Percentiles rank a stretch among this genome's conserved stretches.
Evolutionary conservation across 768 basidiomycete species (phyloP).

Genomic region (Suillus cothurnatus): DNA sequence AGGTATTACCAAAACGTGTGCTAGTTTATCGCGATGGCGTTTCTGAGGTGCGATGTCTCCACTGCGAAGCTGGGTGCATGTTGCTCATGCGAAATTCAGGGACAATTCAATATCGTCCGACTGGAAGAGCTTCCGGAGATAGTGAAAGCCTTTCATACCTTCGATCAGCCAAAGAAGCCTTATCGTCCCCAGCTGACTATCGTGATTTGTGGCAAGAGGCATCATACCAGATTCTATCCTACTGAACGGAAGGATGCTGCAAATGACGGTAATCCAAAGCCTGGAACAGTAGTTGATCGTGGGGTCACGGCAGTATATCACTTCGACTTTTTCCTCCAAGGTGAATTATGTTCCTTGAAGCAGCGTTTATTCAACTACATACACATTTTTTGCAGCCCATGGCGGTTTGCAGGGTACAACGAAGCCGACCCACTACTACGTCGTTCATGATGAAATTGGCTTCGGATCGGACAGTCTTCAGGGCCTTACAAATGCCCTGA

Average conservation of each 20-base stretch:
- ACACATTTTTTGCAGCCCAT: conserved; percentile 30
- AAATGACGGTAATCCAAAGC: conserved; percentile 49
- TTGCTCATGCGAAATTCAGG: conserved; percentile 32
- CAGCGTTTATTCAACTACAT: conserved; percentile 5
- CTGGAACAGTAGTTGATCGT: conserved; percentile 57
- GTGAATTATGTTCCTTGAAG: conserved; percentile 21
- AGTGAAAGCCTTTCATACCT: conserved; percentile 41
- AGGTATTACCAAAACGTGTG: conserved; percentile 44
- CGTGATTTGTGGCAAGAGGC: conserved; percentile 58
- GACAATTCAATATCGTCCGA: conserved; percentile 51
- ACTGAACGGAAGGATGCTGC: conserved; percentile 45
- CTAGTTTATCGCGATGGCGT: conserved; percentile 76
- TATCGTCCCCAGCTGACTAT: conserved; percentile 54
- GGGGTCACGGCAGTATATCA: conserved; percentile 57
- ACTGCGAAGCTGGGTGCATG: neutral
- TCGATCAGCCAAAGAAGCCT: conserved; percentile 34
- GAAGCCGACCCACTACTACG: conserved; percentile 56
- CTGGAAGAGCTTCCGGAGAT: conserved; percentile 47
- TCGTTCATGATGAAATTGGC: conserved; percentile 55
- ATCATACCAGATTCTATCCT: conserved; percentile 60
- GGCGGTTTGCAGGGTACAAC: conserved; percentile 51
- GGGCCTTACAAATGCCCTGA: conserved; percentile 53
- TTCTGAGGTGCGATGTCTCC: conserved; percentile 56
- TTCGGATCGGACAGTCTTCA: conserved; percentile 54
- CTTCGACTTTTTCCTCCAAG: conserved; percentile 59